Base-by-base conservation (phyloP, 352 stramenopile species). In the Thalassiosira oceanica region DNA sequence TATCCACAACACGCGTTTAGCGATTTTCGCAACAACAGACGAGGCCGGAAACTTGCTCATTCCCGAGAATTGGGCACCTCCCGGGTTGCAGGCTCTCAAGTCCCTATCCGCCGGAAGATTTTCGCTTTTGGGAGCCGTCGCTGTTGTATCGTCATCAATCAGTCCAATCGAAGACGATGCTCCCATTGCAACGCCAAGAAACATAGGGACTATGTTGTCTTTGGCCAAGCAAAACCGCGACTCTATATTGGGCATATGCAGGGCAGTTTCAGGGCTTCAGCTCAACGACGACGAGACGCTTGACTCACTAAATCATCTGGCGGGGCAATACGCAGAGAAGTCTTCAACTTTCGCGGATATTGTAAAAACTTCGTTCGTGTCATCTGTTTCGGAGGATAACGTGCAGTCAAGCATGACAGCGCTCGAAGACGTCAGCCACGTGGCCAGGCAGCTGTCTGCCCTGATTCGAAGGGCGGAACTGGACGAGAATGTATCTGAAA, bases 31-130 rank as follows among this genome's bases (percentile, higher is more conserved):
- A 43, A 61, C 80, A n/a, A 82, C 78, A 37, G 72, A 88, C 41
- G 61, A 77, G 27, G 69, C 78, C 29, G 80, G 75, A 10, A 71
- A 78, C 36, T 15, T 50, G 5, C 46, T 89, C 1, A 67, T 91
- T 31, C 71, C 84, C 31, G 49, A 56, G 28, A 58, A 85, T 46
- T 91, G 84, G 84, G 84, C 80, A 37, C 80, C 84, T 23, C 75
- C 84, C 4, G 76, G 65, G 2, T 74, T 68, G 42, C 64, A 80
- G 31, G 55, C 84, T 0, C 75, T 89, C 35, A 83, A 75, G 41
- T 60, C 74, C 43, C 53, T 83, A 15, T 86, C 81, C 13, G 37
- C 68, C 15, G 76, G 73, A 18, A 81, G 81, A 50, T 91, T 85
- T 50, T 68, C 61, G 41, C 84, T 66, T 61, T 49, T 88, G 31